Percentiles rank a stretch among this genome's conserved stretches.
These are phyloP conservation scores for Colletotrichum sp. DNA, from an alignment of 2,329 filamentous ascomycete genomes.

Conservation along the genomic window DNA sequence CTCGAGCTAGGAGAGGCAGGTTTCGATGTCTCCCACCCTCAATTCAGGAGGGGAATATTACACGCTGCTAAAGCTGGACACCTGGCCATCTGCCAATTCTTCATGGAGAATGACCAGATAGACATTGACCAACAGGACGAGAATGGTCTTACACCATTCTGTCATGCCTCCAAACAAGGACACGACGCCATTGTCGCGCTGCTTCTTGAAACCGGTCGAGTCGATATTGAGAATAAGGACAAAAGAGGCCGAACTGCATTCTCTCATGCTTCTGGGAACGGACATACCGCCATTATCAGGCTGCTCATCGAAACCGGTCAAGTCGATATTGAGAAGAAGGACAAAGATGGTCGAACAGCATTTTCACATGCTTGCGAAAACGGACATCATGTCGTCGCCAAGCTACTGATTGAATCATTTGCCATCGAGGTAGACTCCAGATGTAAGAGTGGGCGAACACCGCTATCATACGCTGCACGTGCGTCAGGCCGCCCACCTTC, in stretches of 20 bases:
- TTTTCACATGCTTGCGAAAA: too few species aligned
- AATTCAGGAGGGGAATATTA: too few species aligned
- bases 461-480: neutral
- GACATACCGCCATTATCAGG: too few species aligned
- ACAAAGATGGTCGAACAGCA: too few species aligned
- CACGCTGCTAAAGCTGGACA: too few species aligned
- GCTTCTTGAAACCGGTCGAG: neutral
- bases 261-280: neutral
- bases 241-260: neutral
- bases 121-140: neutral
- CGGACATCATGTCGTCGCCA: accelerated
- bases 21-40: too few species aligned
- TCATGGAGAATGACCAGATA: accelerated
- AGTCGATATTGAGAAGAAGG: too few species aligned
- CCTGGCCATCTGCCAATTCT: neutral
- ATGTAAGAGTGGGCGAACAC: accelerated
- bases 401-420: neutral
- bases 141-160: neutral
- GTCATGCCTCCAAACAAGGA: neutral
- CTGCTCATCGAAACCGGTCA: too few species aligned
- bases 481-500: too few species aligned
- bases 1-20: neutral
- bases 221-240: neutral
- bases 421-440: neutral
- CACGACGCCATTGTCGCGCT: neutral